Conservation (phyloP, 2,329 filamentous ascomycete genomes). For the Sporothrix dimorphospora region DNA sequence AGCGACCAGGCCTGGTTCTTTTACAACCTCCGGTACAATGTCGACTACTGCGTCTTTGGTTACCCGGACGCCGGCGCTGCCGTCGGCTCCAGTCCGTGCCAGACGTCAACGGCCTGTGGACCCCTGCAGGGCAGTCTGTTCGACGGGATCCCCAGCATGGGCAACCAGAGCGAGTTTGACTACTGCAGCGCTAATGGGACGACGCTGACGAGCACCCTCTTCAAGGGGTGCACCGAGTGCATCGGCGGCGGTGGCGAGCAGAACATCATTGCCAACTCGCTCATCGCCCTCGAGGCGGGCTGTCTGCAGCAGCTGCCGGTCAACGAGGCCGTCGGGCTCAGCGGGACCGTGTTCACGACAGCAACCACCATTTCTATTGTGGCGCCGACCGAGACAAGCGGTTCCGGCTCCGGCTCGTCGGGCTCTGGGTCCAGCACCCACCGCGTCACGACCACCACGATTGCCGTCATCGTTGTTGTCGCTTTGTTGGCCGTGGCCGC, state of each 20-base stretch:
- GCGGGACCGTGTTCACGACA: constrained; percentile 38
- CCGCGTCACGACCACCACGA: constrained; percentile 44
- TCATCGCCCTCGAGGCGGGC: constrained; percentile 56
- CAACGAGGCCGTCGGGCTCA: constrained; percentile 37
- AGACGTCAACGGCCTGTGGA: constrained; percentile 56
- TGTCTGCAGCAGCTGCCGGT: constrained; percentile 52
- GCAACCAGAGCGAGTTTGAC: constrained; percentile 44
- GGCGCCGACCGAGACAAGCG: constrained; percentile 39
- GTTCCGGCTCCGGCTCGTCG: constrained; percentile 22
- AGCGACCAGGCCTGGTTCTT: constrained; percentile 61
- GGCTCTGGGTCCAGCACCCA: constrained; percentile 25
- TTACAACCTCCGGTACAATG: constrained; percentile 58
- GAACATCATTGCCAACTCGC: constrained; percentile 54
- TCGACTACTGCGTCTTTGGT: constrained; percentile 57
- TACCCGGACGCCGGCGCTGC: constrained; percentile 52
- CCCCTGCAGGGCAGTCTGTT: constrained; percentile 47
- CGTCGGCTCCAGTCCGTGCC: constrained; percentile 53
- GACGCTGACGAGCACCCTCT: constrained; percentile 42
- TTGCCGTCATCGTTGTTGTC: constrained; percentile 51
- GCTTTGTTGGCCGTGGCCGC: constrained; percentile 45
- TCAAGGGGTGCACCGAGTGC: constrained; percentile 51
- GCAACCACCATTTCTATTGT: constrained; percentile 40
- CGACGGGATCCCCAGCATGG: constrained; percentile 44
- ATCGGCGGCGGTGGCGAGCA: constrained; percentile 48
- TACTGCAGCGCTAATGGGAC: constrained; percentile 52